Percentiles rank a stretch among this genome's conserved stretches.
Conservation (phyloP, 495 filamentous ascomycete genomes). For the Aspergillus wentii region DNA sequence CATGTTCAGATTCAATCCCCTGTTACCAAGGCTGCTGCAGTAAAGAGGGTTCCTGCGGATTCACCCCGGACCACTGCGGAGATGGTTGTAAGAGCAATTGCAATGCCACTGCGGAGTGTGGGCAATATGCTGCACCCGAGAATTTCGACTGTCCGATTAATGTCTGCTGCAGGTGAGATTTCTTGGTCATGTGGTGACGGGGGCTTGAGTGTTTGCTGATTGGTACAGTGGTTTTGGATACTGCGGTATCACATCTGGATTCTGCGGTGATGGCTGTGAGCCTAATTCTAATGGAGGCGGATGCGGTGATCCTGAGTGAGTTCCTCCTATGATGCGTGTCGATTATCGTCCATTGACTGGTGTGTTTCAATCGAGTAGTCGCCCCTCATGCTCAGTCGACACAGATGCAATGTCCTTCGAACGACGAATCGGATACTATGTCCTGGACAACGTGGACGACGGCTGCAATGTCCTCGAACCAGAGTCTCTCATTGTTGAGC, state of each 20-base stretch:
- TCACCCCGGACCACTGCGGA: background rate
- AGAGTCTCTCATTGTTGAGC: conserved; percentile 1
- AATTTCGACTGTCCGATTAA: conserved; percentile 11
- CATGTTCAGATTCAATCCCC: background rate
- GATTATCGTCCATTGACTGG: conserved; percentile 6
- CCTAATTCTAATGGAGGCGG: conserved; percentile 4
- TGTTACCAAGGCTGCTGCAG: conserved; percentile 3
- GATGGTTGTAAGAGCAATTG: conserved; percentile 27
- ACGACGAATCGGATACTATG: conserved; percentile 3
- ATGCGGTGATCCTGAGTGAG: conserved; percentile 1
- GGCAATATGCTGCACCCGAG: conserved; percentile 14
- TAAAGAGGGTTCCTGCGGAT: background rate
- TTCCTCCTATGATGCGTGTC: conserved; percentile 3
- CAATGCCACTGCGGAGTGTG: conserved; percentile 38
- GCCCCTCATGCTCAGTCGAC: background rate
- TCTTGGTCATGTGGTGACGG: no score
- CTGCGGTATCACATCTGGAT: conserved; percentile 7
- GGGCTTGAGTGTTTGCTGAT: no score
- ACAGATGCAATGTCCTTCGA: conserved; percentile 2
- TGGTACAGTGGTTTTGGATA: no score
- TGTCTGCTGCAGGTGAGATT: conserved; percentile 14
- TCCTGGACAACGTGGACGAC: background rate
- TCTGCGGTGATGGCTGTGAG: conserved; percentile 20
- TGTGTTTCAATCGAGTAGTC: no score
- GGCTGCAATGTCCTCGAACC: conserved; percentile 1